These are phyloP conservation scores for Trametes elegans DNA, from an alignment of 768 basidiomycete genomes.

Conservation along the genomic window DNA sequence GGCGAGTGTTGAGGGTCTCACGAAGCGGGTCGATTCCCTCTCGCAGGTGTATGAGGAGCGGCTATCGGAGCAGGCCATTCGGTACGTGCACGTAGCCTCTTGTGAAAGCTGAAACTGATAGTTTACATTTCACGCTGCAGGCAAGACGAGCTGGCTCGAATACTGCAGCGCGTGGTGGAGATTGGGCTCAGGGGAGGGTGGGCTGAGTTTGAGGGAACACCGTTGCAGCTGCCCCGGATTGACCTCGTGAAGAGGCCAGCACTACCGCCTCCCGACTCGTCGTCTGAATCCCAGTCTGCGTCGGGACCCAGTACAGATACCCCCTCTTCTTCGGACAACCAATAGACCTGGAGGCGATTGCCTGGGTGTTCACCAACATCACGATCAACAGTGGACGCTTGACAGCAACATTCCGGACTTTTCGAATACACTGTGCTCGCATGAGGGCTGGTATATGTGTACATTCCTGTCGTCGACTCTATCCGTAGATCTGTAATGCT, in stretches of 20 bases:
- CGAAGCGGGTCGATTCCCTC: conserved; percentile 41
- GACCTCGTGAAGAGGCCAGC: conserved; percentile 26
- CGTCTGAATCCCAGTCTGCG: neutral
- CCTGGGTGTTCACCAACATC: too few species aligned
- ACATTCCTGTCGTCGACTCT: too few species aligned
- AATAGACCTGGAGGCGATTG: too few species aligned
- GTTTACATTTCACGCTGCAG: conserved; percentile 32
- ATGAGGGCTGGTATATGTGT: too few species aligned
- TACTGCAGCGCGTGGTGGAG: conserved; percentile 66
- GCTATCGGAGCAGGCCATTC: conserved; percentile 46
- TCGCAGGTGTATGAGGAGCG: conserved; percentile 42
- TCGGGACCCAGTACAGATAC: neutral
- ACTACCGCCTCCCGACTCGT: too few species aligned
- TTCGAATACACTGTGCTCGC: too few species aligned
- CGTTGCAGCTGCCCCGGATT: conserved; percentile 47
- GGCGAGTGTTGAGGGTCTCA: conserved; percentile 44
- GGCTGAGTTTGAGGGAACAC: conserved; percentile 63
- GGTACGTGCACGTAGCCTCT: conserved; percentile 3
- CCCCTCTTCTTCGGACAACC: neutral
- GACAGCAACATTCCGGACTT: too few species aligned
- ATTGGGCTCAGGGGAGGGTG: conserved; percentile 62
- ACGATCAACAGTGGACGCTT: too few species aligned
- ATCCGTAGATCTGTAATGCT: neutral
- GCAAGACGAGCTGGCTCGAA: conserved; percentile 63
- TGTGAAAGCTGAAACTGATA: neutral